Percentiles rank a stretch among this genome's conserved stretches.
Conservation (phyloP, 2,329 filamentous ascomycete species). For the Paecilomyces sp. region DNA sequence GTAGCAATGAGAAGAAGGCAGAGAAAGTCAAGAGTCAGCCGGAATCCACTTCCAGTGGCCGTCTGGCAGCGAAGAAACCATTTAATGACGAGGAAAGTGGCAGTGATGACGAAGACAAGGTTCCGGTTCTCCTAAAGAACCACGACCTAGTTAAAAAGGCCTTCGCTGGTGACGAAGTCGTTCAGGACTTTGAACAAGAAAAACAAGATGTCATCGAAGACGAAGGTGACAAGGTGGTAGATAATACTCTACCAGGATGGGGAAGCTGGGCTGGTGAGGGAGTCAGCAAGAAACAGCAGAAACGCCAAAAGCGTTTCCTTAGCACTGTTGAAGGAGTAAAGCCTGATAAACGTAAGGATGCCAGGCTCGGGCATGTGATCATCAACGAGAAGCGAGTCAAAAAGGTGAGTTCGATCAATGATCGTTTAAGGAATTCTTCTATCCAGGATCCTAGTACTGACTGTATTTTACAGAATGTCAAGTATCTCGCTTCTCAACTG, state of each 20-base stretch:
- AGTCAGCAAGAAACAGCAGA: slow-evolving; percentile 62
- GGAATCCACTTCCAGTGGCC: slow-evolving; percentile 12
- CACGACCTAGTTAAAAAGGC: slow-evolving; percentile 68
- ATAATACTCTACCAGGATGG: slow-evolving; percentile 89
- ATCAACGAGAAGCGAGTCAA: slow-evolving; percentile 86
- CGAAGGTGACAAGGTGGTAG: slow-evolving; percentile 75
- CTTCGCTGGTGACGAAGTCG: slow-evolving; percentile 82
- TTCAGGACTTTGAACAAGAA: slow-evolving; percentile 71
- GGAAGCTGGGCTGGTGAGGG: slow-evolving; percentile 85
- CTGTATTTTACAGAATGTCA: slow-evolving; percentile 56
- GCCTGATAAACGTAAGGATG: slow-evolving; percentile 70
- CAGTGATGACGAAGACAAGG: slow-evolving; percentile 34
- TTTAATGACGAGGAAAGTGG: slow-evolving; percentile 26
- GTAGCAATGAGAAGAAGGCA: slow-evolving; percentile 6
- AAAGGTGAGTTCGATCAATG: slow-evolving; percentile 53
- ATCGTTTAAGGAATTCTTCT: slow-evolving; percentile 2
- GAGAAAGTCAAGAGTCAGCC: slow-evolving; percentile 6
- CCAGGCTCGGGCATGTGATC: slow-evolving; percentile 75
- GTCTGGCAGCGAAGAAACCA: slow-evolving; percentile 12
- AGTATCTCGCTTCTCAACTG: slow-evolving; percentile 75
- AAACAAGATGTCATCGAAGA: slow-evolving; percentile 65
- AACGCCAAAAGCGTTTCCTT: slow-evolving; percentile 46
- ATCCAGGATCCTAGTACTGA: background rate
- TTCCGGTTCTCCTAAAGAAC: slow-evolving; percentile 41
- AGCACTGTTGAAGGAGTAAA: slow-evolving; percentile 60